phyloP scores from a whole-genome alignment of 768 basidiomycete genomes.

The Clavulina sp. region DNA sequence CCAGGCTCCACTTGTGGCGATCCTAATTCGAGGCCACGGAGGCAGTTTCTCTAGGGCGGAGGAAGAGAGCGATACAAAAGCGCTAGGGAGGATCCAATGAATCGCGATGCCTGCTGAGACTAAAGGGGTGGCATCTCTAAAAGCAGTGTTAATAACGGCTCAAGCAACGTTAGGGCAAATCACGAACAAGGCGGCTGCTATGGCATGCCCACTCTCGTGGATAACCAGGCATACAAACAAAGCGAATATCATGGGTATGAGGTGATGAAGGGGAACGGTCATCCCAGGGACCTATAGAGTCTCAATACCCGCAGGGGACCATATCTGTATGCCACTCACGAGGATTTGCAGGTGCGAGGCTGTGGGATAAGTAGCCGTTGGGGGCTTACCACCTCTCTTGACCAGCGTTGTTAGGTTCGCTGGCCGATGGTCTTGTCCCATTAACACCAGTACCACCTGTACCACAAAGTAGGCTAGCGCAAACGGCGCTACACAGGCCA shows the following conservation, averaged over 20 bases:
- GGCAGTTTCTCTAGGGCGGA: background rate
- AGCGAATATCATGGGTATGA: background rate
- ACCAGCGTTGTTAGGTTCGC: no score
- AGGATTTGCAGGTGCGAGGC: no score
- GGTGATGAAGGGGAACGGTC: background rate
- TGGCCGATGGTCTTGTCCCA: no score
- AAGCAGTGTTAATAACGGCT: background rate
- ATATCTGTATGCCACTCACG: no score
- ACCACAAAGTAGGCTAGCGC: no score
- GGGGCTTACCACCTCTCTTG: no score
- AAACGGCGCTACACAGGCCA: no score
- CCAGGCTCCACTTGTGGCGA: background rate
- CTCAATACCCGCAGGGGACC: no score
- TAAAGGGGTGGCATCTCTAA: background rate
- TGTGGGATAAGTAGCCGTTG: no score
- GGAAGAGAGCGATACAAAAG: background rate
- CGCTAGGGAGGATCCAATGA: background rate
- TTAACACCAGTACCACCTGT: no score
- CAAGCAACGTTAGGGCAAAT: background rate
- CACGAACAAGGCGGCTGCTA: background rate
- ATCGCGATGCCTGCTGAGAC: background rate
- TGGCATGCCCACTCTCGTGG: slow-evolving; percentile 1
- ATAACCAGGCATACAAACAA: background rate
- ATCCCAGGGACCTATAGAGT: background rate
- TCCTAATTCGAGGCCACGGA: background rate